Conservation (phyloP, 2,329 filamentous ascomycete species). For the Paraphaeosphaeria sporulosa region DNA sequence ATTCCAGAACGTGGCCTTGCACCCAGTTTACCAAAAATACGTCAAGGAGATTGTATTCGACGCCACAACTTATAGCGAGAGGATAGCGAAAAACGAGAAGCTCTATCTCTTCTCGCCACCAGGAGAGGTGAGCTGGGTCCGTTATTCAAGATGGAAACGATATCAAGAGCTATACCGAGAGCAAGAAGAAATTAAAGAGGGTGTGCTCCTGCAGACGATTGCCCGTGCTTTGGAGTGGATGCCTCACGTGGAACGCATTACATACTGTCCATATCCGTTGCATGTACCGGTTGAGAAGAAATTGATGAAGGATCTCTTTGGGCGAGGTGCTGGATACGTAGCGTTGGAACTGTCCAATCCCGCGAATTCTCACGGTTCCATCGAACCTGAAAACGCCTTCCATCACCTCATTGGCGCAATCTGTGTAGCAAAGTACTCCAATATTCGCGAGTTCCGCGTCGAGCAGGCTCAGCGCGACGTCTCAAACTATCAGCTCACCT, state of each 20-base stretch:
- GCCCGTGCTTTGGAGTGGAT: constrained; percentile 32
- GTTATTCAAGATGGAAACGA: constrained; percentile 30
- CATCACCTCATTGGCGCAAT: constrained; percentile 39
- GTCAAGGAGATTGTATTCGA: constrained; percentile 45
- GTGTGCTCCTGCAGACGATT: constrained; percentile 34
- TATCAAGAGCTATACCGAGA: constrained; percentile 35
- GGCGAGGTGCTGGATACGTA: constrained; percentile 13
- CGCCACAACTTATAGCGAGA: constrained; percentile 30
- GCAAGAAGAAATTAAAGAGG: constrained; percentile 35
- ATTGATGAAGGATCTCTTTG: constrained; percentile 30
- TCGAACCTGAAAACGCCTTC: constrained; percentile 28
- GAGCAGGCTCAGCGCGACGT: constrained; percentile 8
- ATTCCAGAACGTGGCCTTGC: constrained; percentile 35
- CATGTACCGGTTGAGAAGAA: constrained; percentile 30
- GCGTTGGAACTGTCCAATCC: not conserved
- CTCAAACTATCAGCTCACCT: constrained; percentile 21
- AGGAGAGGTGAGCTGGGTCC: constrained; percentile 18
- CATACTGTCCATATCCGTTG: constrained; percentile 35
- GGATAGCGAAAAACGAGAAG: constrained; percentile 3
- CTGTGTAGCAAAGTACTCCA: constrained; percentile 27
- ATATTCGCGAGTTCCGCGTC: constrained; percentile 31
- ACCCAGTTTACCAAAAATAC: constrained; percentile 32
- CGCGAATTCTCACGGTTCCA: not conserved
- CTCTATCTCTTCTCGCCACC: not conserved
- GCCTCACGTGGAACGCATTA: constrained; percentile 33